Percentiles rank a stretch among this genome's conserved stretches.
phyloP scores from a whole-genome alignment of 2,329 filamentous ascomycete genomes.

The Colletotrichum agaves region DNA sequence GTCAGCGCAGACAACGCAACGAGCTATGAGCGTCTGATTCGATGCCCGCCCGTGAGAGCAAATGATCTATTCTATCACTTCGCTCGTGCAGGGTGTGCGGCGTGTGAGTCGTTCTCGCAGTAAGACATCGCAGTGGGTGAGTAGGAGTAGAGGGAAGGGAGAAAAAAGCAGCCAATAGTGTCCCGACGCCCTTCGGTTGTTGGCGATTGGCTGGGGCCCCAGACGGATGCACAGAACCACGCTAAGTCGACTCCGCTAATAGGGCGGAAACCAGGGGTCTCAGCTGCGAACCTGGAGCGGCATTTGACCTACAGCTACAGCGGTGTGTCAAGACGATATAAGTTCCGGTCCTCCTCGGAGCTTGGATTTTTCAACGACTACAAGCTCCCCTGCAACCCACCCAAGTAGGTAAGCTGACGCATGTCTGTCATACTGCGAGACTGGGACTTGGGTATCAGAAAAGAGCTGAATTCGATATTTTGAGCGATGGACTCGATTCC shows the following conservation, averaged over 20 bases:
- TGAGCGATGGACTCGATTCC: too few relatives aligned
- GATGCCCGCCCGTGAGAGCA: background rate
- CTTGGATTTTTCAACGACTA: background rate
- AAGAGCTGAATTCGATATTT: too few relatives aligned
- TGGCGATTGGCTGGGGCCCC: constrained; percentile 25
- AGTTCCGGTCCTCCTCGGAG: constrained; percentile 33
- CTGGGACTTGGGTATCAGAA: too few relatives aligned
- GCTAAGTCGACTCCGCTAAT: constrained; percentile 26
- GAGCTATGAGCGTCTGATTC: background rate
- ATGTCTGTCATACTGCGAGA: too few relatives aligned
- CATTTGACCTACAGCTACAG: background rate
- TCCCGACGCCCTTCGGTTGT: constrained; percentile 27
- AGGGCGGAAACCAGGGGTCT: constrained; percentile 24
- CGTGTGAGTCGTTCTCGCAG: background rate
- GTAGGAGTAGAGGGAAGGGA: background rate
- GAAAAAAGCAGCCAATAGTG: background rate
- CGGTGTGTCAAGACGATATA: background rate
- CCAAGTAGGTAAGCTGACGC: background rate
- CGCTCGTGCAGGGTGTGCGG: background rate
- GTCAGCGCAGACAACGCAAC: background rate
- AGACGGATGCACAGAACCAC: background rate
- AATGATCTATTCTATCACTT: constrained; percentile 1
- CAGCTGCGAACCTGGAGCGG: background rate
- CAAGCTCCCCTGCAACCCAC: background rate
- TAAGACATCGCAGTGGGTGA: constrained; percentile 7